Conservation (phyloP, 768 basidiomycete species). For the Tremella yokohamensis region DNA sequence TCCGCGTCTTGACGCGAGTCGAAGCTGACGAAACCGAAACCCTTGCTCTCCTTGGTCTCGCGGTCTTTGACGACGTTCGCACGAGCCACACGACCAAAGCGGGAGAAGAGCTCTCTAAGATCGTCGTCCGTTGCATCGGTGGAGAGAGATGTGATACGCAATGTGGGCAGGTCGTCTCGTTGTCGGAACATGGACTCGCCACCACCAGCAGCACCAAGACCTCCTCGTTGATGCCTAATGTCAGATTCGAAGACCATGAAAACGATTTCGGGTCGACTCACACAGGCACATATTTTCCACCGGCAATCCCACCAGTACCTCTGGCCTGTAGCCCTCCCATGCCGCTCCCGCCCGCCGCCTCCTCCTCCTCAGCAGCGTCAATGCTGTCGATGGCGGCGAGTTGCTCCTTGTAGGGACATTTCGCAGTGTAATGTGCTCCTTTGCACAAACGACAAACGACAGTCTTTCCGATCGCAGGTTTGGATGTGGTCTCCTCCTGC, state of each 20-base stretch:
- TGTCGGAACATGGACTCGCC: slow-evolving; percentile 73
- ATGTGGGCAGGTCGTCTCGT: slow-evolving; percentile 89
- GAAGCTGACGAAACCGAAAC: slow-evolving; percentile 96
- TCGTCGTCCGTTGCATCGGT: slow-evolving; percentile 94
- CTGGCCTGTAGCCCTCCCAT: slow-evolving; percentile 31
- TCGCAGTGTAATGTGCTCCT: slow-evolving; percentile 95
- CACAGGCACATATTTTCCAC: slow-evolving; percentile 90
- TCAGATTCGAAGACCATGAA: neutral
- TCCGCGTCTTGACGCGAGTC: slow-evolving; percentile 76
- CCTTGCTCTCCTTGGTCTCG: slow-evolving; percentile 91
- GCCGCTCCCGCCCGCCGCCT: slow-evolving; percentile 10
- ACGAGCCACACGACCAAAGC: slow-evolving; percentile 79
- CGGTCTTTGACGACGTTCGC: slow-evolving; percentile 93
- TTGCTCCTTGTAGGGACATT: slow-evolving; percentile 96
- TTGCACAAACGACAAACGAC: slow-evolving; percentile 91
- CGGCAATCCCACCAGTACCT: slow-evolving; percentile 52
- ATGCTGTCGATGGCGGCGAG: slow-evolving; percentile 53
- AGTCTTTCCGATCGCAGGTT: slow-evolving; percentile 65
- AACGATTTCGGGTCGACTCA: slow-evolving; percentile 16
- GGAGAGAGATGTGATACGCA: slow-evolving; percentile 94
- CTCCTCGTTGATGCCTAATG: slow-evolving; percentile 65
- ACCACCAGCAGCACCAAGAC: slow-evolving; percentile 52
- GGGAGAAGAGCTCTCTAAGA: slow-evolving; percentile 78
- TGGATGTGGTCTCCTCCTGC: slow-evolving; percentile 61
- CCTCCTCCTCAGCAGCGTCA: slow-evolving; percentile 7